Base-by-base conservation (phyloP, 106 monocot genomes). In the Alisma plantagoaquatica region DNA sequence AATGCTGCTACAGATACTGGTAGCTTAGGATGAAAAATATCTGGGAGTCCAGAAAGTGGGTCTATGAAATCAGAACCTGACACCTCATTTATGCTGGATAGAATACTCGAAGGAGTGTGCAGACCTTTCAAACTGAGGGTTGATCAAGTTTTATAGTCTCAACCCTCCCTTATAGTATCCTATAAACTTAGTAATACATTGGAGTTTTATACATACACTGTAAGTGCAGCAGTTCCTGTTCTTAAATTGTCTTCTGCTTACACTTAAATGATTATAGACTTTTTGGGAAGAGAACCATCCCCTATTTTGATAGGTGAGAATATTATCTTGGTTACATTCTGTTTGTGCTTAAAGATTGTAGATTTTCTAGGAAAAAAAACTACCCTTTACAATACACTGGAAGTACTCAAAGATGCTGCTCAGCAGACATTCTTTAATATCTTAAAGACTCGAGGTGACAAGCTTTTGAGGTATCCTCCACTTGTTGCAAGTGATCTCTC, bases 101-200 rank as follows among this genome's bases (percentile, higher is more conserved):
- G 98, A 82, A 98, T 98, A 68, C 90, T 98, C 66, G 98, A 98
- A 75, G 98, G 98, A 31, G 90, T 85, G 33, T 98, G 90, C 47
- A 56, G 98, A 51, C 98, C 98, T 31, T 98, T 98, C 71, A 90
- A 98, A 74, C 63, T 98, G 48, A 70, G 98, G 76, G 98, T 98
- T 60, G 98, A 98, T 49, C 98, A 98, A 79, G 98, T 98, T 74
- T 65, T 98, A 51, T 90, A 98, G 46, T 98, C 98, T 53, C 89
- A 98, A 31, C 90, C 90, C 61, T 79, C 72, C 58, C 73, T 98
- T 45, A 78, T 90, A 41, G 59, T 86, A 67, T 86, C 82, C 7
- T 98, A 71, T 53, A 98, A 86, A 65, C 71, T 98, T 43, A 85
- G 65, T 38, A 98, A 85, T 44, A 98, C 82, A 16, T 51, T 98